Percentiles rank a stretch among this genome's conserved stretches.
phyloP scores from a whole-genome alignment of 2,329 filamentous ascomycete species.

The Sporothrix variecibatus region DNA sequence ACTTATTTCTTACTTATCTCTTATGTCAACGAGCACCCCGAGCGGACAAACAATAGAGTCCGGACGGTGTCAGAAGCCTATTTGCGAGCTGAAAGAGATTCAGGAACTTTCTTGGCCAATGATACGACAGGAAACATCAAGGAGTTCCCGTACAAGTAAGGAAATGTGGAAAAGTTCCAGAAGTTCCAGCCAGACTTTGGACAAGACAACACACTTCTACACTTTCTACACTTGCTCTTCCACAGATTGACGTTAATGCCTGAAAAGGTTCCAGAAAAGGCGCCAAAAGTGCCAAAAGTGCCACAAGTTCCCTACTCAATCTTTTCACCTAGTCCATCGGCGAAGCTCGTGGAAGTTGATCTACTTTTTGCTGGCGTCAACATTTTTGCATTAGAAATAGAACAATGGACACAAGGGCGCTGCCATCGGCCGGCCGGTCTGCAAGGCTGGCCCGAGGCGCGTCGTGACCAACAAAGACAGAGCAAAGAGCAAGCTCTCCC shows the following conservation, averaged over 20 bases:
- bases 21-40: neutral
- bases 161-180: neutral
- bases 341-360: neutral
- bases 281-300: neutral
- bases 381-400: neutral
- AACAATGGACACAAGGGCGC: neutral
- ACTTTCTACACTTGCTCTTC: neutral
- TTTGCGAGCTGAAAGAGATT: neutral
- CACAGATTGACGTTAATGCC: neutral
- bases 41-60: neutral
- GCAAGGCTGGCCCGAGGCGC: neutral
- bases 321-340: neutral
- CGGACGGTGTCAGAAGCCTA: neutral
- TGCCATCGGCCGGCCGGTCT: neutral
- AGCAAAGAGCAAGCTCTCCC: neutral
- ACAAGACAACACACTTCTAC: neutral
- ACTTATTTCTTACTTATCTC: neutral
- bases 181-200: neutral
- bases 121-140: neutral
- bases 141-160: neutral
- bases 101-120: neutral
- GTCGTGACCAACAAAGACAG: neutral
- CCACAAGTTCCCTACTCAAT: neutral
- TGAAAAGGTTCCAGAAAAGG: neutral
- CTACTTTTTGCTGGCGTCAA: neutral